Base-by-base conservation (phyloP, 2,329 filamentous ascomycete species). In the Conoideocrella luteorostrata region DNA sequence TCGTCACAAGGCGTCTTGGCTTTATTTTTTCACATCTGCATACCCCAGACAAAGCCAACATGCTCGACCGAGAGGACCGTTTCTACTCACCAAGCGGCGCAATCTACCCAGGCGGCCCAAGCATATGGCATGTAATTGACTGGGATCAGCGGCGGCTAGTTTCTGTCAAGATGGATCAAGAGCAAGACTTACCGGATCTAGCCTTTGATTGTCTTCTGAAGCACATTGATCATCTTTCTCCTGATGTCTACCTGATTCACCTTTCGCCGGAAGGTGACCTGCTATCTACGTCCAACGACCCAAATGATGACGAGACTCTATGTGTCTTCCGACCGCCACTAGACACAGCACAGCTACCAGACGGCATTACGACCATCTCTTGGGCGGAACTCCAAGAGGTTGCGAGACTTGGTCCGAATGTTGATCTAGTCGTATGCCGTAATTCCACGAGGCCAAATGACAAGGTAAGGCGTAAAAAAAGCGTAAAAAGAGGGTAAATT, bases 351-450 rank as follows among this genome's bases (percentile, higher is more conserved):
- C 15, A 12, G 7, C n/a, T 20, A 10, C 15, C 32, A 7, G 5
- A n/a, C 13, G 15, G 15, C 32, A 21, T 20, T 11, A 11, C 5
- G 17, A 34, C 17, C 0, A 35, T 57, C 2, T 40, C 15, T 2
- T 50, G 60, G 11, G 43, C 50, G n/a, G 51, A 59, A 7, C 47
- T 64, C 2, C 40, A 51, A 26, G 60, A 64, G 44, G 20, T 63
- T n/a, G 57, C 58, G 23, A 47, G 59, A 23, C 48, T 63, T 7
- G 50, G 44, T 3, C 52, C 55, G 1, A 43, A 55, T 36, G 50
- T 56, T 20, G 59, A 62, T 39, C 52, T 61, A 34, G 56, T 59
- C 11, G 24, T 44, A 10, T 43, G 15, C 53, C 50, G 30, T 24
- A 46, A 33, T 13, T 47, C 41, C 38, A 15, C 20, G 13, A 36